Base-by-base conservation (phyloP, 768 basidiomycete genomes). In the Tylopilus felleus region DNA sequence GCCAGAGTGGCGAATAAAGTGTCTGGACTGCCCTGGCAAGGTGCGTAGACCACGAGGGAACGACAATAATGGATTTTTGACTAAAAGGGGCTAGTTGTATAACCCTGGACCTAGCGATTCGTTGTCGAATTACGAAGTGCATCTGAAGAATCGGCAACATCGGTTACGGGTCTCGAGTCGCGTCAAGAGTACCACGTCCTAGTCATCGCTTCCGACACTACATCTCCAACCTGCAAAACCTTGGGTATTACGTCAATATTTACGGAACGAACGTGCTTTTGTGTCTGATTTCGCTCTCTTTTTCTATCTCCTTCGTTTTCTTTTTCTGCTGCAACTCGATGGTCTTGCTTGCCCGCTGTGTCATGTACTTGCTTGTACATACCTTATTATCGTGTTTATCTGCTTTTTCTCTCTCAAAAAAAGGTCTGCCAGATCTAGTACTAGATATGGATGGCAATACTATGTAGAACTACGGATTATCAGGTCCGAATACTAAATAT, bases 21-120 rank as follows among this genome's bases (percentile, higher is more conserved):
- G 93, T 68, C 65, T 84, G 59, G 93, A 97, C 69, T 95, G 93
- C 71, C 93, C 93, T 60, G 93, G 93, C 64, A 96, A 94, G 81
- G 93, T 92, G 56, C 25, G 60, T 52, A 8, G 33, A 14, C 23
- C 22, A 23, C 19, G 17, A 10, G 8, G 27, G 16, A 39, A 9
- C 21, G n/a, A 8, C 3, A 33, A 8, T 2, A n/a, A 8, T 4
- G 19, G n/a, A 29, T 38, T 27, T 33, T 43, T 58, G 23, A 56
- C 12, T 8, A 38, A 19, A 23, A 5, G 19, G 3, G 7, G 8
- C 14, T 63, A 94, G 86, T 70, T 97, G 53, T 98, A 97, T 77
- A 91, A 88, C 62, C 85, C 93, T 42, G 95, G 95, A 43, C 91
- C 91, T 12, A 87, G 80, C 8, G 87, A 95, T 71, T 90, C 90